Evolutionary conservation across 2,329 filamentous ascomycete genomes (phyloP).

Genomic region (Microascus cirrosus): DNA sequence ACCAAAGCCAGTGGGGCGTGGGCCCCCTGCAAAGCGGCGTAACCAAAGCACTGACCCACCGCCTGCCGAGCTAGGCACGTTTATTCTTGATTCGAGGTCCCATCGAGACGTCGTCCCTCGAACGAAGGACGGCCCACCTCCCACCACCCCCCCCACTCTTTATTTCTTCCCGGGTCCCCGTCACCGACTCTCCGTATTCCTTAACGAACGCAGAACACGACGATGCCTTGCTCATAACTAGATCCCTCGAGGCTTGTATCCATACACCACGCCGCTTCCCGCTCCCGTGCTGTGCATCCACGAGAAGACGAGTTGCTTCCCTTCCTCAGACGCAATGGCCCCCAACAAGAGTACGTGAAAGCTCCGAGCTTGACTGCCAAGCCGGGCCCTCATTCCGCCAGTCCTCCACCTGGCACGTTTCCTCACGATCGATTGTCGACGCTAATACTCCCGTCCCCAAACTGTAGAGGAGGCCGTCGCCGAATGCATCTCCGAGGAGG

Average conservation of each 20-base stretch:
- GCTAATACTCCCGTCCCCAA: not conserved
- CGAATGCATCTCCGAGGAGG: conserved; percentile 64
- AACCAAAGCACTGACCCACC: not conserved
- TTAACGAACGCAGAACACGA: not conserved
- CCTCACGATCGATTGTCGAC: not conserved
- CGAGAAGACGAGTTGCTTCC: not conserved
- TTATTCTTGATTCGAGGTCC: not conserved
- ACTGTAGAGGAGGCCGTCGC: conserved; percentile 1
- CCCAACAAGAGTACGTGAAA: conserved; percentile 3
- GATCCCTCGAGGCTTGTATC: not conserved
- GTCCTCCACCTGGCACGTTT: not conserved
- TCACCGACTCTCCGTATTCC: not conserved
- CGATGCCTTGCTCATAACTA: conserved; percentile 1
- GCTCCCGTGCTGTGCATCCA: not conserved
- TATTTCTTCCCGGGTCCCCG: not conserved
- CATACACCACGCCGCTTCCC: not conserved
- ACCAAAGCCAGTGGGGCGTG: no score
- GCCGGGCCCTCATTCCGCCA: not conserved
- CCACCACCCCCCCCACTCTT: not conserved
- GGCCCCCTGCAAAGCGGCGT: no score
- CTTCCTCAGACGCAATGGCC: not conserved
- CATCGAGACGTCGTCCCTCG: not conserved
- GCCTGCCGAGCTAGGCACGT: not conserved
- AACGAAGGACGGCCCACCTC: not conserved
- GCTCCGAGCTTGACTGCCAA: not conserved